These are phyloP conservation scores for Ophiostoma australiae DNA, from an alignment of 2,329 filamentous ascomycete genomes.

Conservation along the genomic window DNA sequence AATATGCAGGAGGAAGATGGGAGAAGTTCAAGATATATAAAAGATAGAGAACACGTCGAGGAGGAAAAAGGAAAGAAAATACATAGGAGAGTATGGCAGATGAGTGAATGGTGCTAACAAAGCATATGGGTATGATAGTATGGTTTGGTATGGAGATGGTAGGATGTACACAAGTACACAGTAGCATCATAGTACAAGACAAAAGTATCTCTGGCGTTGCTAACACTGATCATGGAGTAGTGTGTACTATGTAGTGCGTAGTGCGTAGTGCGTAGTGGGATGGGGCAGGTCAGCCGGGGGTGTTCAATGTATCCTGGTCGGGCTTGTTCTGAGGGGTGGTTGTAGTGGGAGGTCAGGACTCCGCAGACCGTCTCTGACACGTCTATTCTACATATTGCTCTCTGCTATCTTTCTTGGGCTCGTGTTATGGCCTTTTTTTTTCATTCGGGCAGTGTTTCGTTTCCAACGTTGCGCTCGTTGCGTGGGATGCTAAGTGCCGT, in stretches of 20 bases:
- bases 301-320: neutral
- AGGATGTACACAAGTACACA: constrained; percentile 11
- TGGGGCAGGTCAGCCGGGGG: neutral
- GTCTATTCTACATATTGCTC: neutral
- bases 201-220: neutral
- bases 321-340: neutral
- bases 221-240: neutral
- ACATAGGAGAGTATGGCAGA: neutral
- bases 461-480: constrained; percentile 14
- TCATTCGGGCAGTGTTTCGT: constrained; percentile 13
- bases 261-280: neutral
- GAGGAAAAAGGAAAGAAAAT: neutral
- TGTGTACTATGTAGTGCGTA: neutral
- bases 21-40: constrained; percentile 15
- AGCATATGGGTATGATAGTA: neutral
- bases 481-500: constrained; percentile 14
- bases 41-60: neutral
- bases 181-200: neutral
- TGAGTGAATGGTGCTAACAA: neutral
- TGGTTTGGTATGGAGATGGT: constrained; percentile 1
- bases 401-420: constrained; percentile 5
- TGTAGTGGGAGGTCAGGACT: neutral
- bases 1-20: neutral
- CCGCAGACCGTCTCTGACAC: neutral
- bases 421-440: neutral